These are phyloP conservation scores for Neopestalotiopsis clavispora DNA, from an alignment of 2,329 filamentous ascomycete genomes.

Conservation along the genomic window DNA sequence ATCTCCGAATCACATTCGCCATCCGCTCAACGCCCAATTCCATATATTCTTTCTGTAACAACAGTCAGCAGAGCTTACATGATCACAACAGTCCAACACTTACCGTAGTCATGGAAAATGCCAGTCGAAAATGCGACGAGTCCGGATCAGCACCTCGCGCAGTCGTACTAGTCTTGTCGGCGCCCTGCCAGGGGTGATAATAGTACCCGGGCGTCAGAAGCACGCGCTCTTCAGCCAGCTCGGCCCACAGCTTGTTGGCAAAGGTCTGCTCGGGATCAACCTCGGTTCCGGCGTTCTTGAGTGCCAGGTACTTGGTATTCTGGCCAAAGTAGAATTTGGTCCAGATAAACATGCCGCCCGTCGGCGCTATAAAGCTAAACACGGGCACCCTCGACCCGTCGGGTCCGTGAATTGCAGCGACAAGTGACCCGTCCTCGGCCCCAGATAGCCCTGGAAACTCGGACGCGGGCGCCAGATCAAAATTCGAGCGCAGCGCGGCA, in stretches of 20 bases:
- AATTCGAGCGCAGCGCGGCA: constrained; percentile 48
- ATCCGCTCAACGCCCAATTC: constrained; percentile 20
- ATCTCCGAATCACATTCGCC: constrained; percentile 2
- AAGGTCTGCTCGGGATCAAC: constrained; percentile 31
- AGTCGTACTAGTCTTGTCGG: constrained; percentile 29
- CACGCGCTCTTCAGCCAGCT: constrained; percentile 23
- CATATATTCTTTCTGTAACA: constrained; percentile 23
- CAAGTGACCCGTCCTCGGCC: constrained; percentile 22
- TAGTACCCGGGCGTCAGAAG: constrained; percentile 37
- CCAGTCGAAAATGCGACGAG: constrained; percentile 32
- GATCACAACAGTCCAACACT: constrained; percentile 3
- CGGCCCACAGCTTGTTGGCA: constrained; percentile 25
- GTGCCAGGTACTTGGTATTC: constrained; percentile 22
- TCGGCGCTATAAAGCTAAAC: constrained; percentile 35
- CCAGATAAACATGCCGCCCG: constrained; percentile 40
- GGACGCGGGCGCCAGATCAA: constrained; percentile 25
- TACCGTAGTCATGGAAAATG: constrained; percentile 35
- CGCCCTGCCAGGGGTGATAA: constrained; percentile 37
- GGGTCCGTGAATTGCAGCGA: constrained; percentile 24
- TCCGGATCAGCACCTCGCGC: constrained; percentile 28
- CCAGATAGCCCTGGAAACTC: constrained; percentile 21
- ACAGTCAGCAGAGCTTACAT: not conserved
- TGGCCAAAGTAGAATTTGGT: constrained; percentile 33
- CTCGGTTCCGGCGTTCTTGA: constrained; percentile 24
- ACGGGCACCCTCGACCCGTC: constrained; percentile 23